Evolutionary conservation across 2,329 filamentous ascomycete genomes (phyloP).

Genomic region (Chalaropsis ovoidea): DNA sequence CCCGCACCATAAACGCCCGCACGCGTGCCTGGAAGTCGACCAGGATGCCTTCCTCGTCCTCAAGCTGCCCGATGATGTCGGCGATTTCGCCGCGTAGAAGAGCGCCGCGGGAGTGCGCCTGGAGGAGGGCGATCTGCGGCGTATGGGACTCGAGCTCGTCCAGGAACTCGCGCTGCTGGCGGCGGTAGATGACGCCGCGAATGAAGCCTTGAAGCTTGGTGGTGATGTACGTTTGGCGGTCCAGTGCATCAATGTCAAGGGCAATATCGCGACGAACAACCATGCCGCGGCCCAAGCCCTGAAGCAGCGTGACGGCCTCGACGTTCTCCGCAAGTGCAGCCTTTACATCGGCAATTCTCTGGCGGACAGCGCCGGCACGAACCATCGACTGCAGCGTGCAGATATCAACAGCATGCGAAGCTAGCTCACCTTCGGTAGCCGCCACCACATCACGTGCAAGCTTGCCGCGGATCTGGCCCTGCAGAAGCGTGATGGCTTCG

Average conservation of each 20-base stretch:
- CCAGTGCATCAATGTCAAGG: constrained; percentile 45
- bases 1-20: constrained; percentile 63
- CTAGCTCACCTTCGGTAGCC: constrained; percentile 41
- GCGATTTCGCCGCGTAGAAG: constrained; percentile 65
- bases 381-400: constrained; percentile 43
- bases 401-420: constrained; percentile 37
- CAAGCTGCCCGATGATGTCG: constrained; percentile 62
- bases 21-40: constrained; percentile 64
- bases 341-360: constrained; percentile 40
- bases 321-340: constrained; percentile 41
- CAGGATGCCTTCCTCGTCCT: constrained; percentile 71
- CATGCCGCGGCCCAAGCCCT: constrained; percentile 53
- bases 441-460: constrained; percentile 39
- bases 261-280: constrained; percentile 44
- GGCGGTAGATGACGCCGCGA: constrained; percentile 55
- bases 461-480: constrained; percentile 39
- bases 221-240: constrained; percentile 47
- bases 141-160: constrained; percentile 60
- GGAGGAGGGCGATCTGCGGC: constrained; percentile 56
- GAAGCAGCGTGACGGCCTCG: constrained; percentile 41
- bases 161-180: constrained; percentile 52
- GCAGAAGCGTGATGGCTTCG: constrained; percentile 37
- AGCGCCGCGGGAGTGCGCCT: constrained; percentile 69
- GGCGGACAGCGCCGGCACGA: constrained; percentile 46
- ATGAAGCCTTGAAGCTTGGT: constrained; percentile 55